Conservation (phyloP, 257 asterid genomes). For the Scutellaria baicalensis region DNA sequence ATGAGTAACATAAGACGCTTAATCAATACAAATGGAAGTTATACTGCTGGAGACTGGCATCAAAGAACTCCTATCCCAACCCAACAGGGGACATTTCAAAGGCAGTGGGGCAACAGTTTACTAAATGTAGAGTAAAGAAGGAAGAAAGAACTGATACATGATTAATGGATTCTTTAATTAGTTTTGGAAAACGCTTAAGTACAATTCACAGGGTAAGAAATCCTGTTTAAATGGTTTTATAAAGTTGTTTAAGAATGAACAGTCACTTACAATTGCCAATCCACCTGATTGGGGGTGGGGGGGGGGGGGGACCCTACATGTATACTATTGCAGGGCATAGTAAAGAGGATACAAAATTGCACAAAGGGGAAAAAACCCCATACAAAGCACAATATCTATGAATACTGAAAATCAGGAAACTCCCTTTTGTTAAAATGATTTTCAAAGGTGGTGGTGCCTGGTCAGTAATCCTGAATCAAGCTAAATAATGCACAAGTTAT, state of each 20-base stretch:
- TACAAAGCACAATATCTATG: no score
- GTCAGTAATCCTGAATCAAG: no score
- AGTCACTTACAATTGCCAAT: not conserved
- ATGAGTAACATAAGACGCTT: slow-evolving; percentile 14
- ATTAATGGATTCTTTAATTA: not conserved
- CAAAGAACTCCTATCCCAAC: not conserved
- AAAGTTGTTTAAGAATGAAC: not conserved
- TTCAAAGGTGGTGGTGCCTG: no score
- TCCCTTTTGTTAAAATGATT: no score
- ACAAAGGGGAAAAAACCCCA: no score
- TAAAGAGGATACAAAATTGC: no score
- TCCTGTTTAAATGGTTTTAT: not conserved
- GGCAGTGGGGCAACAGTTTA: not conserved
- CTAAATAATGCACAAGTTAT: not conserved
- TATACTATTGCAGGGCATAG: no score
- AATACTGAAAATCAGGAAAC: no score
- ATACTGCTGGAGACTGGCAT: not conserved
- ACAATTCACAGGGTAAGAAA: not conserved
- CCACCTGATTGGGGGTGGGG: no score
- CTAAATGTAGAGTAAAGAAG: not conserved
- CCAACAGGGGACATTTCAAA: not conserved
- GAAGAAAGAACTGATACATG: not conserved
- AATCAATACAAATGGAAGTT: not conserved
- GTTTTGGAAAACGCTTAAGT: not conserved
- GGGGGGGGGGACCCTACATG: no score